Evolutionary conservation across 306 rosid species (phyloP), one percentile per base, ranked within the genome.

Genomic region (Prunus padus): DNA sequence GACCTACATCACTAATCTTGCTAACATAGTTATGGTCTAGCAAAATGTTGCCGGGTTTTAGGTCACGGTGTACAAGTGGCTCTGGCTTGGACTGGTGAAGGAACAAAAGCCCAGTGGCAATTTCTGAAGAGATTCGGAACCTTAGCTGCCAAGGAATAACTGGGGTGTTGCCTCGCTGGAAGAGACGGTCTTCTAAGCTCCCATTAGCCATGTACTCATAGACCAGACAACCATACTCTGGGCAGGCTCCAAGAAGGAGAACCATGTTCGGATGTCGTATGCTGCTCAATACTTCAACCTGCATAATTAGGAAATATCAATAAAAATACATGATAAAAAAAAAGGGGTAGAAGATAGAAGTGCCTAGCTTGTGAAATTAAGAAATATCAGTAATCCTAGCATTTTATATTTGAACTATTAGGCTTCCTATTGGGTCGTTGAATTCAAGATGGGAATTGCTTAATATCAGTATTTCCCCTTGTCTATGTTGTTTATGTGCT

Each of bases 251-350:
- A 2, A 93, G 84, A 28, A 93, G 97, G 30, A 91, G 92, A 80
- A 93, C 93, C 96, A 90, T 90, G 87, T 93, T 85, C 50, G 96
- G 98, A 82, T 93, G 96, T 55, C 96, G 71, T 76, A 90, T 89
- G 89, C 87, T 73, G 82, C 97, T 86, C 44, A 91, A 71, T 65
- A 93, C 93, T 82, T 93, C 93, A 67, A 92, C 86, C 89, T 89
- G 83, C 76, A 84, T 66, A 37, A 69, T 22, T 11, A 62, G n/a
- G 42, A 37, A 37, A 22, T 26, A 25, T 60, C 1, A 46, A 46
- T 11, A 46, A 46, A 46, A 46, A 8, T 46, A 46, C 14, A 46
- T 12, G 50, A 10, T 3, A 11, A 46, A 46, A 6, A 31, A 5
- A 33, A 6, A 5, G 6, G 42, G 42, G 2, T 6, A 37, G 42